phyloP scores from a whole-genome alignment of 768 basidiomycete species.

The Collybia sordida region DNA sequence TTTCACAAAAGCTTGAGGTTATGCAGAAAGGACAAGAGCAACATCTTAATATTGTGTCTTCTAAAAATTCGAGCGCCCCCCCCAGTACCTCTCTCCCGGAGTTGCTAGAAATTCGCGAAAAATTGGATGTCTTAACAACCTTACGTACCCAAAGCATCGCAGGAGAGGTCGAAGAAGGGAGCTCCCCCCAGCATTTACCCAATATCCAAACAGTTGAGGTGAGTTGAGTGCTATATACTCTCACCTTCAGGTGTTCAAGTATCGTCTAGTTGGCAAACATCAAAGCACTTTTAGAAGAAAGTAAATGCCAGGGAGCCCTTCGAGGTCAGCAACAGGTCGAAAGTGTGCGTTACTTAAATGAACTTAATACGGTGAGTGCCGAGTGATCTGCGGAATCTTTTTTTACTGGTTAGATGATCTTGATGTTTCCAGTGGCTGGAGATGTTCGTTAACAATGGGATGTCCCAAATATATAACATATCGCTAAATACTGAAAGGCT shows the following conservation, averaged over 20 bases:
- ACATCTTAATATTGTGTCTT: too few relatives aligned
- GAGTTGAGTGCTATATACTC: neutral
- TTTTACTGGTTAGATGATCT: too few relatives aligned
- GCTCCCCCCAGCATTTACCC: too few relatives aligned
- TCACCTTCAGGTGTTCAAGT: too few relatives aligned
- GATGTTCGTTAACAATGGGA: slow-evolving; percentile 75
- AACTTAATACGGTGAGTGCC: slow-evolving; percentile 70
- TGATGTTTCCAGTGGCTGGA: slow-evolving; percentile 70
- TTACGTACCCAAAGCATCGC: neutral
- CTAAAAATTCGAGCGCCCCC: slow-evolving; percentile 10
- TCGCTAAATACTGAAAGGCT: slow-evolving; percentile 61
- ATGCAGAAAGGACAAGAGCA: slow-evolving; percentile 23
- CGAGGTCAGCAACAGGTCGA: slow-evolving; percentile 70
- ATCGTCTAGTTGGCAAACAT: slow-evolving; percentile 36
- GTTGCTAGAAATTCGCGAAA: slow-evolving; percentile 10
- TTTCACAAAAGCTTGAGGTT: slow-evolving; percentile 29
- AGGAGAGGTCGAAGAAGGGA: neutral
- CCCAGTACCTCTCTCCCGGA: neutral
- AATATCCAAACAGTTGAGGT: neutral
- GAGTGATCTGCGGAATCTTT: too few relatives aligned
- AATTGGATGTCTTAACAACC: slow-evolving; percentile 13
- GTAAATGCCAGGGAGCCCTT: slow-evolving; percentile 43
- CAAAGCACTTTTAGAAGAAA: slow-evolving; percentile 45
- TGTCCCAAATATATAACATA: slow-evolving; percentile 65
- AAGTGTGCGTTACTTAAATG: slow-evolving; percentile 75